Conservation (phyloP, 208 protist genomes). For the Wallacemonas rigidus region DNA sequence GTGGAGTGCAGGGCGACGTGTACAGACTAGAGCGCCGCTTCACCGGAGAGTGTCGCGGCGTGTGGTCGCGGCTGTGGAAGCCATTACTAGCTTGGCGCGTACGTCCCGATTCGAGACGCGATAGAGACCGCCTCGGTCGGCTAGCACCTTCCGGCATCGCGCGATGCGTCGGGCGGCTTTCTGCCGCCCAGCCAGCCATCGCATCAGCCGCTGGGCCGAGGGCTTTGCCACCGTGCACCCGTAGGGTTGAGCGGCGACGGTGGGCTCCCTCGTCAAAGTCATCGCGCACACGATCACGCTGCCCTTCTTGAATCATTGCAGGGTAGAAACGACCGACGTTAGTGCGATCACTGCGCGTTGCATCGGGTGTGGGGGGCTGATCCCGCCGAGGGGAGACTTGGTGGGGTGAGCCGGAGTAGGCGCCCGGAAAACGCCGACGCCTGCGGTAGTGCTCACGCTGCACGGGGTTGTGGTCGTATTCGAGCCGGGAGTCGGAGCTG, state of each 20-base stretch:
- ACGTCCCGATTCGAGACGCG: not conserved
- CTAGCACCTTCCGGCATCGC: not conserved
- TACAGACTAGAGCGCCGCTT: not conserved
- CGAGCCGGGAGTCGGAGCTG: not conserved
- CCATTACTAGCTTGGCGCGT: not conserved
- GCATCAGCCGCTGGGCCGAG: no score
- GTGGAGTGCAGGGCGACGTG: not conserved
- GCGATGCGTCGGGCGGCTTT: no score
- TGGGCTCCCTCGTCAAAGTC: not conserved
- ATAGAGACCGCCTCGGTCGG: not conserved
- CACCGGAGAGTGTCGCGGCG: not conserved
- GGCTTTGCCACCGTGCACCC: no score
- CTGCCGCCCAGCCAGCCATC: no score
- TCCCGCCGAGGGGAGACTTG: not conserved
- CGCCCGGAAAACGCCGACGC: not conserved
- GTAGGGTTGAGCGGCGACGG: no score
- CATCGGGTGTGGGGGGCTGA: not conserved
- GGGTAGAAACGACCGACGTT: constrained; percentile 15
- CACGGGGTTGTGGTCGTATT: not conserved
- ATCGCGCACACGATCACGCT: not conserved
- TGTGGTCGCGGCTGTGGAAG: not conserved
- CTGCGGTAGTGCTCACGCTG: constrained; percentile 15
- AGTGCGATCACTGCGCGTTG: not conserved
- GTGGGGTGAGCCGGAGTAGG: not conserved
- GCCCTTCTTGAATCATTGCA: not conserved